These are phyloP conservation scores for Arthrinium puccinioides DNA, from an alignment of 2,329 filamentous ascomycete species.

Conservation along the genomic window DNA sequence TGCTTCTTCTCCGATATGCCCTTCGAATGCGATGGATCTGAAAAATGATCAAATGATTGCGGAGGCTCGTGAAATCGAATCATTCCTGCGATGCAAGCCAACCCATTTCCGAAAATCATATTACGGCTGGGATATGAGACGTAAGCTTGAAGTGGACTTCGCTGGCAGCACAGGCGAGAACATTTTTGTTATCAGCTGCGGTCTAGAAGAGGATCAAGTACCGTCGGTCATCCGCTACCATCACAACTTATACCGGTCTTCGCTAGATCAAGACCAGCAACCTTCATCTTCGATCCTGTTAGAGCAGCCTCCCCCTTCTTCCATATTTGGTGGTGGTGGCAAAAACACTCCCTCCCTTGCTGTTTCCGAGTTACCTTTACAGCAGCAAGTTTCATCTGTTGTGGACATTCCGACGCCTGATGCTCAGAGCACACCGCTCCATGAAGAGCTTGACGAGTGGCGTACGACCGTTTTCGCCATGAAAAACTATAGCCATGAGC, in stretches of 20 bases:
- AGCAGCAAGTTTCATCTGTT: constrained; percentile 8
- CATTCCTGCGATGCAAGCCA: constrained; percentile 64
- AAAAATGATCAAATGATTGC: constrained; percentile 62
- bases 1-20: constrained; percentile 74
- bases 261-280: not conserved
- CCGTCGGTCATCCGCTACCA: constrained; percentile 31
- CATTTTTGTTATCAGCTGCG: constrained; percentile 67
- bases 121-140: constrained; percentile 86
- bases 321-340: constrained; percentile 22
- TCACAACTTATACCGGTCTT: not conserved
- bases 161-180: constrained; percentile 73
- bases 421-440: constrained; percentile 17
- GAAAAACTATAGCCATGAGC: constrained; percentile 47
- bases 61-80: constrained; percentile 77
- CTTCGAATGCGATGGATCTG: constrained; percentile 65
- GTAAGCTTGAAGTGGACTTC: constrained; percentile 82
- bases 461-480: constrained; percentile 53
- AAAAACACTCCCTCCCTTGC: constrained; percentile 8
- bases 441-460: constrained; percentile 52
- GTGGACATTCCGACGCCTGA: constrained; percentile 12
- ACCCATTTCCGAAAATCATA: constrained; percentile 72
- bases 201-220: constrained; percentile 50
- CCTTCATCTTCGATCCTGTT: not conserved
- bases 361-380: constrained; percentile 12
- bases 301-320: constrained; percentile 6